Evolutionary conservation across 2,329 filamentous ascomycete species (phyloP), one percentile per base, ranked within the genome.

Genomic region (Diaporthe aspalathi): DNA sequence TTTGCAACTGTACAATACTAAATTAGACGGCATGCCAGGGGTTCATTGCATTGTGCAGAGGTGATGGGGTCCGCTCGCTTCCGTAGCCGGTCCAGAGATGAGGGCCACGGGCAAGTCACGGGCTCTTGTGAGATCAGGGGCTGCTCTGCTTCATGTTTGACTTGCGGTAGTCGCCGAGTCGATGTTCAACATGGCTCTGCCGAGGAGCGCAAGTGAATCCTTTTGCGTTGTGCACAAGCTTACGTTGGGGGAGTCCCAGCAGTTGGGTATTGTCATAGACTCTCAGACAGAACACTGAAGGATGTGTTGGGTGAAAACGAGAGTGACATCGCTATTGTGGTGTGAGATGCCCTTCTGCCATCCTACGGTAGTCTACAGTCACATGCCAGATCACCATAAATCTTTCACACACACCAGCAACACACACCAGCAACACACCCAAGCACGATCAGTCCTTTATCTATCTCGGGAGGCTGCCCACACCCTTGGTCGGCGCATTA

Each of bases 1-100:
- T 86, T 83, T 85, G 85, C 83, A 84, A 83, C 82, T 87, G 85
- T 87, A 87, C 83, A 85, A 84, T 86, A 86, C 78, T 82, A 80
- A 83, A 82, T 81, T 86, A 86, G 84, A 87, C 80, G 82, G 72
- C 70, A 72, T 67, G 68, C 71, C 65, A 45, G 49, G 49, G 20
- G 24, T 24, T 22, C 14, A 27, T 49, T 60, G 32, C 35, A 50
- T 8, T 24, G 12, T 29, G 60, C 60, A 38, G 6, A 35, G n/a
- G 43, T 45, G 56, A 60, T 17, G 29, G n/a, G n/a, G 38, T 35
- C 45, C 29, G 14, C 38, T 35, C 14, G 29, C 16, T 38, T 20
- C 29, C 60, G 43, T 38, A 27, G 38, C 9, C 24, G 43, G 60
- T 38, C 29, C 6, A 38, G 43, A 16, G 43, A 16, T 1, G 11